Evolutionary conservation across 306 rosid genomes (phyloP).

Genomic region (Trichosanthes truncata): DNA sequence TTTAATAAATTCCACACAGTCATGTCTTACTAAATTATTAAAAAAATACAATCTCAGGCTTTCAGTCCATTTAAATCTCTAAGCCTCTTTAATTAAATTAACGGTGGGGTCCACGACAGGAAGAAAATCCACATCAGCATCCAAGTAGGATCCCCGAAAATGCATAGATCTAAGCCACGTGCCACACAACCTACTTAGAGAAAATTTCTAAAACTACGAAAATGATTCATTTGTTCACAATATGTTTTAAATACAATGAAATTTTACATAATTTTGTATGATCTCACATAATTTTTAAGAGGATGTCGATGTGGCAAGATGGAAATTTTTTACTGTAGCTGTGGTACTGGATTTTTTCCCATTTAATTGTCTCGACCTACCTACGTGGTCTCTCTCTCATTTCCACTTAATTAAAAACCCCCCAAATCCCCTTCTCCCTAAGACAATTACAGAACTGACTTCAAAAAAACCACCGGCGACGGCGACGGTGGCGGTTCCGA

Average conservation of each 20-base stretch:
- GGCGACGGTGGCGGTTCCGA: background rate
- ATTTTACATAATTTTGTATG: no score
- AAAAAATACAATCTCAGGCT: no score
- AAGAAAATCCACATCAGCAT: background rate
- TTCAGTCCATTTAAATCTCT: no score
- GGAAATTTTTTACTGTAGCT: no score
- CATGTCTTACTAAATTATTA: no score
- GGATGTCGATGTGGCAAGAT: no score
- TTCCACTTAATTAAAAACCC: background rate
- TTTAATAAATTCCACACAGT: background rate
- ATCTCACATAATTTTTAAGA: no score
- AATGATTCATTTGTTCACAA: no score
- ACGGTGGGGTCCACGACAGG: background rate
- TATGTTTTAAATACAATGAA: no score
- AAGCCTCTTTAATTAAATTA: background rate
- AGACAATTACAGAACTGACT: background rate
- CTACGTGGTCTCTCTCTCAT: conserved; percentile 2
- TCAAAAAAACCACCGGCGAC: background rate
- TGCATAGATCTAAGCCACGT: conserved; percentile 10
- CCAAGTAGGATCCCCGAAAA: background rate
- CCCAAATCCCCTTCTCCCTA: background rate
- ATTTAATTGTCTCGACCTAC: conserved; percentile 9
- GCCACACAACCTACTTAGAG: background rate
- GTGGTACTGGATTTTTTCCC: no score
- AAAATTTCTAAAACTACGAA: no score